Conservation (phyloP, 345 rosid species). For the Linum lewisii region DNA sequence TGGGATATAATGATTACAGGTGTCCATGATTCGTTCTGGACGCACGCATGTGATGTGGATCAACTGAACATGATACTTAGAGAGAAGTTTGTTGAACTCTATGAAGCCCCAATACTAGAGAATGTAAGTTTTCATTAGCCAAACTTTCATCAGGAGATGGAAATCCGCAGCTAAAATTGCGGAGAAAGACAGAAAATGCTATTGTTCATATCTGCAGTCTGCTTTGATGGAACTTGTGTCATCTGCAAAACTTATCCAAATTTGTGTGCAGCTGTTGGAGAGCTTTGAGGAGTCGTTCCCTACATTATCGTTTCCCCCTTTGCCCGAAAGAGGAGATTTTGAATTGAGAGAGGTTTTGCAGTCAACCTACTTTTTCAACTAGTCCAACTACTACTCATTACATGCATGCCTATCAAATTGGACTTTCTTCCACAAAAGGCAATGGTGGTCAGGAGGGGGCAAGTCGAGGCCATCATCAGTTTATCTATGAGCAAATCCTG, state of each 20-base stretch:
- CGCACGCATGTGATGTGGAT: slow-evolving; percentile 97
- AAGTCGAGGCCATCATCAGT: too few species aligned
- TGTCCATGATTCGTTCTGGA: slow-evolving; percentile 99
- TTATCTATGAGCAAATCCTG: too few species aligned
- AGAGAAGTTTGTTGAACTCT: slow-evolving; percentile 87
- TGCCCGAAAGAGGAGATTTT: slow-evolving; percentile 88
- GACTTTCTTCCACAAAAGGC: too few species aligned
- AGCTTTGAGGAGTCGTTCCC: slow-evolving; percentile 80
- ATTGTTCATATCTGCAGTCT: neutral
- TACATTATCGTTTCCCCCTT: slow-evolving; percentile 50
- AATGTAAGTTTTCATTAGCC: slow-evolving; percentile 41
- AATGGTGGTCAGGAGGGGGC: too few species aligned
- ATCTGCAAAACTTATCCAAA: neutral
- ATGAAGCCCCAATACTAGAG: slow-evolving; percentile 76
- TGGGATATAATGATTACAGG: slow-evolving; percentile 36
- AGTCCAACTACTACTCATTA: slow-evolving; percentile 8
- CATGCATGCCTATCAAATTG: too few species aligned
- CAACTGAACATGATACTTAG: slow-evolving; percentile 68
- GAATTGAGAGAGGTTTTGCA: slow-evolving; percentile 63
- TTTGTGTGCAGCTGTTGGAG: slow-evolving; percentile 58
- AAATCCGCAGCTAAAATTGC: too few species aligned
- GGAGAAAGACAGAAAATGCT: too few species aligned
- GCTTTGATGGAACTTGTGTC: neutral
- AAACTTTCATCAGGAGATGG: too few species aligned
- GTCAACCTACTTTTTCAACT: slow-evolving; percentile 95